Percentiles rank a stretch among this genome's conserved stretches.
Conservation (phyloP, 208 protist genomes). For the Leishmania arabica region DNA sequence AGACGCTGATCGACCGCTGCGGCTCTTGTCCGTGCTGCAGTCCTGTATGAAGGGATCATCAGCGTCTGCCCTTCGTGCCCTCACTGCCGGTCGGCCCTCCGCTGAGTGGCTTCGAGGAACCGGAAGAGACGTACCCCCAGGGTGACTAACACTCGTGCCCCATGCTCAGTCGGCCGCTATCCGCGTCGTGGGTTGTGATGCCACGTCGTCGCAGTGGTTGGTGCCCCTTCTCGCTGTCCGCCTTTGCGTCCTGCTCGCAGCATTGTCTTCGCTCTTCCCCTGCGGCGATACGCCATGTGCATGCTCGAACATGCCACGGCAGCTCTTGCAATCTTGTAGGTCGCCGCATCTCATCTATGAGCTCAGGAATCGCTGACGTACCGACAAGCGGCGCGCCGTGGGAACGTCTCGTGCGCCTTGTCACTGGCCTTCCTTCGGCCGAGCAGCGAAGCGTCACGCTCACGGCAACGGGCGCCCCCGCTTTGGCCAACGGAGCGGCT, state of each 20-base stretch:
- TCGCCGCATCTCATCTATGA: not conserved
- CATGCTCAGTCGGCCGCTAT: not conserved
- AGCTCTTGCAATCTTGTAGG: not conserved
- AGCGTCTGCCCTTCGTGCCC: not conserved
- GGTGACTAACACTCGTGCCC: not conserved
- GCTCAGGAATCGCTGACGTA: not conserved
- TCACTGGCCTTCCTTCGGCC: not conserved
- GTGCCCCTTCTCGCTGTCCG: not conserved
- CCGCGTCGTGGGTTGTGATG: not conserved
- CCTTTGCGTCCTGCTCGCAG: not conserved
- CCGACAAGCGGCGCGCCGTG: not conserved
- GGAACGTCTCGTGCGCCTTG: conserved; percentile 4
- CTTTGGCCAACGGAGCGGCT: not conserved
- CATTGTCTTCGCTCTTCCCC: not conserved
- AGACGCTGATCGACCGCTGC: not conserved
- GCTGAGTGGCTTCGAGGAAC: not conserved
- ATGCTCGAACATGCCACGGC: not conserved
- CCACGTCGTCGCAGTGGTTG: not conserved
- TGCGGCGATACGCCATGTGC: not conserved
- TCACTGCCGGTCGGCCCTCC: not conserved
- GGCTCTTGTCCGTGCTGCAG: not conserved
- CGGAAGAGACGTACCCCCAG: not conserved
- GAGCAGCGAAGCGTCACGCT: not conserved
- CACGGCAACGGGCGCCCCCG: not conserved
- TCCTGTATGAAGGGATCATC: not conserved